These are phyloP conservation scores for Herpetomonas muscarum DNA, from an alignment of 208 protist species.

Conservation along the genomic window DNA sequence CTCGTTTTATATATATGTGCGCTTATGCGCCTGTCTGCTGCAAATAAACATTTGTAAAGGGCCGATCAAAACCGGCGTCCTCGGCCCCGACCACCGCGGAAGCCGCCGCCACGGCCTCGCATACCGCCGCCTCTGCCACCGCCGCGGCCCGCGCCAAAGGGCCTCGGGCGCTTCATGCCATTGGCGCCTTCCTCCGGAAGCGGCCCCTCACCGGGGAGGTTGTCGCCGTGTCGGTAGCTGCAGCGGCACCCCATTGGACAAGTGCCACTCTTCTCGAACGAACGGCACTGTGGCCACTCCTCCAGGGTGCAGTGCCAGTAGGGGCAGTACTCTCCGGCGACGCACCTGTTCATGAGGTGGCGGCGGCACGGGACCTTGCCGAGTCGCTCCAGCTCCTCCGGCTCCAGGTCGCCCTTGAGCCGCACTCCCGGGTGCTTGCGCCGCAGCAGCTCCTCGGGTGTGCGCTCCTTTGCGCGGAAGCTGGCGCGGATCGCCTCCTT, in stretches of 20 bases:
- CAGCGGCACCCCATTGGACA: slow-evolving; percentile 65
- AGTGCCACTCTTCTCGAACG: slow-evolving; percentile 37
- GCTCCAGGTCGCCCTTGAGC: slow-evolving; percentile 35
- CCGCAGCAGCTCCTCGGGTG: slow-evolving; percentile 11
- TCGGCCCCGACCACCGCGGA: slow-evolving; percentile 5
- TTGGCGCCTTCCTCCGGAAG: slow-evolving; percentile 22
- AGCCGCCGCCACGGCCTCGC: slow-evolving; percentile 8
- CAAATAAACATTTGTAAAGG: slow-evolving; percentile 2
- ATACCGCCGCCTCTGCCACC: slow-evolving; percentile 7
- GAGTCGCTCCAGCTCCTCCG: slow-evolving; percentile 40
- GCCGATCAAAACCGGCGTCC: background rate
- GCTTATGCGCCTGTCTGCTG: slow-evolving; percentile 1
- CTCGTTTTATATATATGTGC: background rate
- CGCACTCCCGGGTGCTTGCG: slow-evolving; percentile 26
- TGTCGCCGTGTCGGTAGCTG: slow-evolving; percentile 68
- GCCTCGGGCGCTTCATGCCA: slow-evolving; percentile 27
- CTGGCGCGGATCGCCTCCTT: slow-evolving; percentile 64
- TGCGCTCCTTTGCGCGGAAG: slow-evolving; percentile 40
- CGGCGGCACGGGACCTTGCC: slow-evolving; percentile 61
- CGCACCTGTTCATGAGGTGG: slow-evolving; percentile 53
- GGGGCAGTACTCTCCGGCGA: slow-evolving; percentile 44
- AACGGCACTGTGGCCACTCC: slow-evolving; percentile 65
- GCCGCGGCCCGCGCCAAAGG: slow-evolving; percentile 16
- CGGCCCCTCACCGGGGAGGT: background rate
- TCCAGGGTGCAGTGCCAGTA: slow-evolving; percentile 72